phyloP scores from a whole-genome alignment of 768 basidiomycete species.

The Serendipita indica region DNA sequence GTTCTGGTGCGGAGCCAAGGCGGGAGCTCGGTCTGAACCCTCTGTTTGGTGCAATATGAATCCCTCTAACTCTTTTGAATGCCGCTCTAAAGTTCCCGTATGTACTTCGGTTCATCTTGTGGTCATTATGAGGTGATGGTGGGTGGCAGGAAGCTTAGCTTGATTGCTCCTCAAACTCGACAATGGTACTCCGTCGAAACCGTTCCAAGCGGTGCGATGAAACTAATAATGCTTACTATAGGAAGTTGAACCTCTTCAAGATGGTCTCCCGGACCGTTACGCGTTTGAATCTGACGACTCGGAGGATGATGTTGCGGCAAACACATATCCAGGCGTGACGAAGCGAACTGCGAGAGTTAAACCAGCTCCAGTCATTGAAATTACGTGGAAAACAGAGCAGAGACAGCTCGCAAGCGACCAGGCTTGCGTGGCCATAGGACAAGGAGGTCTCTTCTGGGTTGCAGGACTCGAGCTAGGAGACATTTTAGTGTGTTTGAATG shows the following conservation, averaged over 20 bases:
- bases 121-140: not conserved
- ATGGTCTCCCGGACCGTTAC: not conserved
- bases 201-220: not conserved
- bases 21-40: no score
- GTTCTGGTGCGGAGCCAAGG: not conserved
- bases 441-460: not conserved
- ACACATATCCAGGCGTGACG: not conserved
- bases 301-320: not conserved
- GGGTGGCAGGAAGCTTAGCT: not conserved
- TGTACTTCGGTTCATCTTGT: no score
- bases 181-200: not conserved
- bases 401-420: not conserved
- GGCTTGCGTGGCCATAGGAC: not conserved
- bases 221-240: not conserved
- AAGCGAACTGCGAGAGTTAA: not conserved
- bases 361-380: not conserved
- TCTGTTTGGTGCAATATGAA: no score
- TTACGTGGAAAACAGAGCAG: not conserved
- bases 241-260: conserved; percentile 8
- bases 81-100: no score
- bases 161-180: not conserved
- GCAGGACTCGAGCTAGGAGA: not conserved
- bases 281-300: conserved; percentile 9
- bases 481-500: not conserved
- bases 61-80: no score